A percentile compares a stretch with the other conserved stretches of the same genome.
These are phyloP conservation scores for Diaporthe destruens DNA, from an alignment of 2,329 filamentous ascomycete species.

Conservation along the genomic window DNA sequence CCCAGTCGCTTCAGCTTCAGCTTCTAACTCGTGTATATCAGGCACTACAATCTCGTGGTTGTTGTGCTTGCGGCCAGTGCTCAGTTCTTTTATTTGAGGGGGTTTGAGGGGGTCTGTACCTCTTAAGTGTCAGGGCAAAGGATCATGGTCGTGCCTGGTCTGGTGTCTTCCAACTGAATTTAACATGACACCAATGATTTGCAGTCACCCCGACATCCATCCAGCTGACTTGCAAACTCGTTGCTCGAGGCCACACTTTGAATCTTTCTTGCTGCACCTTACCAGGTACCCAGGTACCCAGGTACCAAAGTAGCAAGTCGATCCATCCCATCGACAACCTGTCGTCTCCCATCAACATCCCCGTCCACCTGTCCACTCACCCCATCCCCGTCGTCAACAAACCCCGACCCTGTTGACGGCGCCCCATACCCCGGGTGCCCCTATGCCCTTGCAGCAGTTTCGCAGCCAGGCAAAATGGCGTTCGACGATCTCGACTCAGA, in stretches of 20 bases:
- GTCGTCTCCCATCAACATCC: no score
- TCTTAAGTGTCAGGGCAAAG: neutral
- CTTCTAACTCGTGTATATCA: neutral
- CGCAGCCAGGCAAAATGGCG: neutral
- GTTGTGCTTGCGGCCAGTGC: neutral
- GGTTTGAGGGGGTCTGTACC: no score
- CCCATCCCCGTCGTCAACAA: neutral
- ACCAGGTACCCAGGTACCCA: neutral
- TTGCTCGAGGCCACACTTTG: neutral
- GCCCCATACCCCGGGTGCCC: no score
- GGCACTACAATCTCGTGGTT: neutral
- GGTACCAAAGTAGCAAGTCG: neutral
- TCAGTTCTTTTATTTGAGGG: neutral
- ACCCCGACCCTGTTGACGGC: neutral
- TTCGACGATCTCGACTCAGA: neutral
- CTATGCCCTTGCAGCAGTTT: neutral
- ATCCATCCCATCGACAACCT: neutral
- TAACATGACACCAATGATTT: neutral
- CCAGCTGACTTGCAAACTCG: neutral
- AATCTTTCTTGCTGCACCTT: neutral
- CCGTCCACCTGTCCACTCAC: neutral
- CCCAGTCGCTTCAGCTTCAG: neutral
- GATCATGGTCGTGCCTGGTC: no score
- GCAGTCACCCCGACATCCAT: neutral
- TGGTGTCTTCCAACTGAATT: neutral